Conservation (phyloP, 345 rosid species). For the Moringa oleifera region DNA sequence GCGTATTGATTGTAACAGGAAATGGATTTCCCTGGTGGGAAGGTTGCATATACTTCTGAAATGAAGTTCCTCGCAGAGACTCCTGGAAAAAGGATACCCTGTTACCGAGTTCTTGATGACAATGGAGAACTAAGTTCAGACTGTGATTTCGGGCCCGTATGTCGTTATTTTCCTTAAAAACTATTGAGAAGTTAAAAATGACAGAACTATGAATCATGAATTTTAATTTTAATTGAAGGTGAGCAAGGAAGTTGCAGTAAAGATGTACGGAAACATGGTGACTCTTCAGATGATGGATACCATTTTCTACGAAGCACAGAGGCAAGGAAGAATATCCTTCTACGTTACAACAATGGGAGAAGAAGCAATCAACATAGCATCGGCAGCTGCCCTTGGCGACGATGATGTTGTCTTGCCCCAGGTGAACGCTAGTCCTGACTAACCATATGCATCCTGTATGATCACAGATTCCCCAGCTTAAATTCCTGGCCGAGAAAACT, state of each 20-base stretch:
- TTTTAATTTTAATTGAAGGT: conserved; percentile 27
- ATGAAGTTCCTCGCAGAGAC: conserved; percentile 49
- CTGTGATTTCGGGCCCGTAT: conserved; percentile 40
- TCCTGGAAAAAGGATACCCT: conserved; percentile 38
- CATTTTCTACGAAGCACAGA: conserved; percentile 69
- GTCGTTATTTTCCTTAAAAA: too few relatives aligned
- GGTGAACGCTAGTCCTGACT: conserved; percentile 20
- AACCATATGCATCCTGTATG: too few relatives aligned
- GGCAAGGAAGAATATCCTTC: conserved; percentile 81
- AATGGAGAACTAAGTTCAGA: conserved; percentile 27
- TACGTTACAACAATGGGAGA: conserved; percentile 63
- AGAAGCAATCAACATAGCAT: conserved; percentile 73
- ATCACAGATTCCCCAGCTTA: too few relatives aligned
- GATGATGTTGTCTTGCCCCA: conserved; percentile 69
- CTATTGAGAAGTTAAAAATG: too few relatives aligned
- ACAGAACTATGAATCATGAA: too few relatives aligned
- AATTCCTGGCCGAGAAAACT: neutral
- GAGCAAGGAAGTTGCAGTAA: conserved; percentile 51
- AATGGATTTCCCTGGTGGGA: conserved; percentile 73
- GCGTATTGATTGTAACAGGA: conserved; percentile 26
- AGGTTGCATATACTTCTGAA: conserved; percentile 42
- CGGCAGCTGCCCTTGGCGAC: conserved; percentile 63
- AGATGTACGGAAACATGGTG: conserved; percentile 63
- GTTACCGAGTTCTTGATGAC: conserved; percentile 58
- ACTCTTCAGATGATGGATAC: conserved; percentile 72